These are phyloP conservation scores for Chlorella sp. DNA, from an alignment of 139 green algal species.

Conservation along the genomic window DNA sequence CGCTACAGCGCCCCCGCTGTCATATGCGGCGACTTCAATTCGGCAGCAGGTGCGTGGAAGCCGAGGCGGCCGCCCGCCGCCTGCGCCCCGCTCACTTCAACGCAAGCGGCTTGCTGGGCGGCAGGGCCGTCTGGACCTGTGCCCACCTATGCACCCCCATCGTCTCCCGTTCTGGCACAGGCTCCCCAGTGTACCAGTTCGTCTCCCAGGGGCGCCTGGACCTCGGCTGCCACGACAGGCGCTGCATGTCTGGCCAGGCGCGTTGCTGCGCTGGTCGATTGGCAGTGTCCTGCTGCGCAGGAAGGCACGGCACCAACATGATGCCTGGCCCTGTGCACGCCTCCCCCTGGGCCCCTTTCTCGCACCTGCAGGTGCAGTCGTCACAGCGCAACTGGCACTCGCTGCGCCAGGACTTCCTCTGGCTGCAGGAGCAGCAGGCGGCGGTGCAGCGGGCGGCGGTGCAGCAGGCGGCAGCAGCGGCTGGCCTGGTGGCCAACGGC, in stretches of 20 bases:
- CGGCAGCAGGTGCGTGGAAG: constrained; percentile 25
- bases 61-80: not conserved
- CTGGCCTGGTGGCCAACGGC: no score
- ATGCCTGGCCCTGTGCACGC: no score
- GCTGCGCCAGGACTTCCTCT: constrained; percentile 9
- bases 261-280: not conserved
- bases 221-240: constrained; percentile 35
- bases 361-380: constrained; percentile 26
- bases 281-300: not conserved
- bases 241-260: constrained; percentile 50
- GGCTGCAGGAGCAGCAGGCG: constrained; percentile 4
- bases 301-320: not conserved
- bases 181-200: constrained; percentile 60
- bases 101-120: no score
- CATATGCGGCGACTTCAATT: constrained; percentile 76
- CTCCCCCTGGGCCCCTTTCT: no score
- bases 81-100: no score
- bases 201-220: constrained; percentile 49
- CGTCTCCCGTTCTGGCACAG: no score
- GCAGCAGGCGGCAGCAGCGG: not conserved
- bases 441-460: not conserved
- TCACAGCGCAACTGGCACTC: constrained; percentile 1
- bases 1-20: constrained; percentile 2
- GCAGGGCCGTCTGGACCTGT: no score
- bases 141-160: no score